Evolutionary conservation across 306 rosid species (phyloP).

Genomic region (Medicago ruthenica): DNA sequence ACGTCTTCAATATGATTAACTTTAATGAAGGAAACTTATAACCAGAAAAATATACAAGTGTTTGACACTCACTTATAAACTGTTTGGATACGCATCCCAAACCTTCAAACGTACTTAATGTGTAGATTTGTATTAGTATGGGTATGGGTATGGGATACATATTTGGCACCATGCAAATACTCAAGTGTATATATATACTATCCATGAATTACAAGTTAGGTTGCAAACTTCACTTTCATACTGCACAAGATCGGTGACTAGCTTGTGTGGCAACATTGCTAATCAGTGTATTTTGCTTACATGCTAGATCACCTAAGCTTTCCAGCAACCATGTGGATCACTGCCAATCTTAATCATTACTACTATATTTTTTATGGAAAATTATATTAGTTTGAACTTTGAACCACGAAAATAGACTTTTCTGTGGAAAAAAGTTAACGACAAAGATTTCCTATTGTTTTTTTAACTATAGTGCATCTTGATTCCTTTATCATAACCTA

Average conservation of each 20-base stretch:
- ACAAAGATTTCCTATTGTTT: conserved; percentile 4
- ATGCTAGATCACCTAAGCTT: neutral
- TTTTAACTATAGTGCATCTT: neutral
- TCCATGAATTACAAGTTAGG: neutral
- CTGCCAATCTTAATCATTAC: neutral
- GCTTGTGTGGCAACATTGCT: neutral
- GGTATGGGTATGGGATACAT: too few relatives aligned
- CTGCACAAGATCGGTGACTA: neutral
- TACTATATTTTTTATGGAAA: neutral
- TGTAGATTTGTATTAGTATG: too few relatives aligned
- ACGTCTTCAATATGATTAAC: too few relatives aligned
- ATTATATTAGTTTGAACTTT: neutral
- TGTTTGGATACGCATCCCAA: too few relatives aligned
- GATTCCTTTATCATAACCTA: conserved; percentile 14
- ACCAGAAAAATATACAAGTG: too few relatives aligned
- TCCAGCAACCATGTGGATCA: neutral
- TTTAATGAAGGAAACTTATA: too few relatives aligned
- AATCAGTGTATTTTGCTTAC: neutral
- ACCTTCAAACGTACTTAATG: too few relatives aligned
- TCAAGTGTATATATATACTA: too few relatives aligned
- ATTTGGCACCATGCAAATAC: too few relatives aligned
- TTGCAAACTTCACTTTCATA: neutral
- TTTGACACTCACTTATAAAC: too few relatives aligned
- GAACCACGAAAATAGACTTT: conserved; percentile 4
- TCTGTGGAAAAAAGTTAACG: neutral